Percentiles rank a stretch among this genome's conserved stretches.
Conservation (phyloP, 768 basidiomycete genomes). For the Mrakia gelida region DNA sequence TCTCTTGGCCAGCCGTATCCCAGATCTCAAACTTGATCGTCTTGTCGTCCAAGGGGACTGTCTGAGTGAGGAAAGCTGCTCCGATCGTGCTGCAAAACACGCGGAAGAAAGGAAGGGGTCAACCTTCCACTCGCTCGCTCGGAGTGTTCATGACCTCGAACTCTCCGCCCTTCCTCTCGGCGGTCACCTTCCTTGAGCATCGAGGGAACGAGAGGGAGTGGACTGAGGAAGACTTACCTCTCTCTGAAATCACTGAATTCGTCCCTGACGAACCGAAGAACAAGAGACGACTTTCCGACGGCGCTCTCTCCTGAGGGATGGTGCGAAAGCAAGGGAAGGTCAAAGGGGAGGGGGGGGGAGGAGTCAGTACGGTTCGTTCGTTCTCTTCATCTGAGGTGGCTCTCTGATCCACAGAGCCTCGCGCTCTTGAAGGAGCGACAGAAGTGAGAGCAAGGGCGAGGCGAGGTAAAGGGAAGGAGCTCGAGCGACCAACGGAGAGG, state of each 20-base stretch:
- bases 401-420: neutral
- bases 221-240: constrained; percentile 34
- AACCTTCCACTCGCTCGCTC: neutral
- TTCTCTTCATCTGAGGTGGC: neutral
- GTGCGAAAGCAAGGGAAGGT: neutral
- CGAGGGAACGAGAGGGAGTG: constrained; percentile 7
- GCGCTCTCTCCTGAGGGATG: constrained; percentile 84
- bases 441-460: neutral
- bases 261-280: constrained; percentile 83
- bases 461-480: neutral
- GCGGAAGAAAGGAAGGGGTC: no score
- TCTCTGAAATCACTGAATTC: constrained; percentile 46
- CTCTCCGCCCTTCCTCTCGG: neutral
- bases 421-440: no score
- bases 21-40: constrained; percentile 71
- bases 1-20: constrained; percentile 90
- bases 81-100: no score
- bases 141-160: no score
- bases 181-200: neutral
- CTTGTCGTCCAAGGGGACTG: constrained; percentile 81
- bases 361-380: neutral
- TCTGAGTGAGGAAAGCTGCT: constrained; percentile 99
- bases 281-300: constrained; percentile 88
- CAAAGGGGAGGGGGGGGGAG: neutral
- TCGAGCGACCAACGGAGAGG: neutral